A percentile compares a stretch with the other conserved stretches of the same genome.
Evolutionary conservation across 495 filamentous ascomycete species (phyloP).

Genomic region (Penicillium psychrofluorescens): DNA sequence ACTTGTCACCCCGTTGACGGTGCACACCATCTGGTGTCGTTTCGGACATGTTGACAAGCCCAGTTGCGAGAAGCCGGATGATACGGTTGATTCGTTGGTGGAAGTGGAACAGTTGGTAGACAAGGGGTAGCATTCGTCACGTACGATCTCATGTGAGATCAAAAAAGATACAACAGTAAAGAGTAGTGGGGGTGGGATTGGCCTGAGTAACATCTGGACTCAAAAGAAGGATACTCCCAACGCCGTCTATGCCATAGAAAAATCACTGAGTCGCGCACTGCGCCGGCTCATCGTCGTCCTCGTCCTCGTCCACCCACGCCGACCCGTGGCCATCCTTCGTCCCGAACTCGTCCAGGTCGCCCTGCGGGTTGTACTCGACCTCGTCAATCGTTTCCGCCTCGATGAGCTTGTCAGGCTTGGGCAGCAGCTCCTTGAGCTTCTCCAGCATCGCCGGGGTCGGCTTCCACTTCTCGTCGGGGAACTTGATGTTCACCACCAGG

Average conservation of each 20-base stretch:
- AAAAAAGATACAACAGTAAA: too few species aligned
- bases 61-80: slow-evolving; percentile 10
- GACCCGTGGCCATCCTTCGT: slow-evolving; percentile 63
- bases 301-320: slow-evolving; percentile 77
- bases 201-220: neutral
- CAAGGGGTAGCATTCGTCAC: too few species aligned
- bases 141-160: too few species aligned
- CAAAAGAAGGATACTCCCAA: slow-evolving; percentile 15
- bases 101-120: slow-evolving; percentile 1
- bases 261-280: slow-evolving; percentile 86
- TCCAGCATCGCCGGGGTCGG: slow-evolving; percentile 58
- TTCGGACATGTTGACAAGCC: slow-evolving; percentile 14
- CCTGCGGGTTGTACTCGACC: slow-evolving; percentile 75
- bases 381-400: slow-evolving; percentile 71
- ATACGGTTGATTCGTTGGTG: slow-evolving; percentile 8
- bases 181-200: too few species aligned
- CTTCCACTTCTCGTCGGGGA: slow-evolving; percentile 81
- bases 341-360: slow-evolving; percentile 70
- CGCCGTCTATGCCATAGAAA: slow-evolving; percentile 20
- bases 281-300: slow-evolving; percentile 53
- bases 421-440: slow-evolving; percentile 66
- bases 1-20: slow-evolving; percentile 15
- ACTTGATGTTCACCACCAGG: slow-evolving; percentile 76
- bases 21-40: slow-evolving; percentile 16
- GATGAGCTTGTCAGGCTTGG: slow-evolving; percentile 52